phyloP scores from a whole-genome alignment of 768 basidiomycete species.

The Termitomyces sp. region DNA sequence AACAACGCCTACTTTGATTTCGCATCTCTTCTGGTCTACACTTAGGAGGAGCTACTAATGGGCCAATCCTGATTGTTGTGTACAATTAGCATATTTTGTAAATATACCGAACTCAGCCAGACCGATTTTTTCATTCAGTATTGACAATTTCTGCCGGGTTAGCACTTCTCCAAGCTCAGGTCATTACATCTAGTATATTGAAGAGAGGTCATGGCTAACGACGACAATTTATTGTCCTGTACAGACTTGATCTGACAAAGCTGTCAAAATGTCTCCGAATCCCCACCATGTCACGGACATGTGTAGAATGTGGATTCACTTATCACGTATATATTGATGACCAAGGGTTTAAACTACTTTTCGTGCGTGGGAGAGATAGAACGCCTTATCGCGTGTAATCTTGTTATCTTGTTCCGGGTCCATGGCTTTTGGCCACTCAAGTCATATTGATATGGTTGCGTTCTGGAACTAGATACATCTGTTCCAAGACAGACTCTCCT shows the following conservation, averaged over 20 bases:
- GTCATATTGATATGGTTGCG: background rate
- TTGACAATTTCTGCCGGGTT: background rate
- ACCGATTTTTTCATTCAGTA: background rate
- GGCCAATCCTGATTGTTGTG: background rate
- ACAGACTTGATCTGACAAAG: background rate
- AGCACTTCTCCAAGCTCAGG: background rate
- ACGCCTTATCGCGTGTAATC: background rate
- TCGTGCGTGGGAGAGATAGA: background rate
- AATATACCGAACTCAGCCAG: background rate
- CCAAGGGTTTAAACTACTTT: background rate
- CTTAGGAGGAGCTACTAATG: conserved; percentile 1
- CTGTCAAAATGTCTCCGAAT: background rate
- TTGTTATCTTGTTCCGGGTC: background rate
- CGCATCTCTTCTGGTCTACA: conserved; percentile 44
- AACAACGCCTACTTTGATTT: conserved; percentile 67
- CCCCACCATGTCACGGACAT: background rate
- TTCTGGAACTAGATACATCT: background rate
- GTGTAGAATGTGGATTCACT: background rate
- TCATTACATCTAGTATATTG: background rate
- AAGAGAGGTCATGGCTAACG: background rate
- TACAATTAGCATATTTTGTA: background rate
- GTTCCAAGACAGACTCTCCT: background rate
- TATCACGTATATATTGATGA: background rate
- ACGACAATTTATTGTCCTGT: background rate
- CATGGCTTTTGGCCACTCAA: background rate